phyloP scores from a whole-genome alignment of 345 rosid species.

The Eutrema heterophyllum region DNA sequence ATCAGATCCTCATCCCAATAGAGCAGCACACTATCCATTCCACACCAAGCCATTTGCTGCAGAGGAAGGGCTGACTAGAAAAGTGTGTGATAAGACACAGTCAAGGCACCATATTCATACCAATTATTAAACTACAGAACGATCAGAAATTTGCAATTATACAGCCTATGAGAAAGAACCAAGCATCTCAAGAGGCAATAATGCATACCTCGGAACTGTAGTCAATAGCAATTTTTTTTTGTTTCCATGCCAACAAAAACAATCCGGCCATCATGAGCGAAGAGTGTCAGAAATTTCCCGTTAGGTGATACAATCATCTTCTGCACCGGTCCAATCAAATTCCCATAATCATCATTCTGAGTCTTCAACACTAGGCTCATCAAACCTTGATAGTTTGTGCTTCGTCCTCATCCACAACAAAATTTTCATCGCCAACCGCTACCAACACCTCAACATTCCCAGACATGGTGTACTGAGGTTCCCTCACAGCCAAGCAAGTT shows the following conservation, averaged over 20 bases:
- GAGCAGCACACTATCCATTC: constrained; percentile 83
- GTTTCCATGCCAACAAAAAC: constrained; percentile 60
- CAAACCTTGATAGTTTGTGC: constrained; percentile 38
- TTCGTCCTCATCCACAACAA: constrained; percentile 82
- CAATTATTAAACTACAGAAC: too few species aligned
- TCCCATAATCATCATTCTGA: constrained; percentile 47
- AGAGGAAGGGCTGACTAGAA: constrained; percentile 92
- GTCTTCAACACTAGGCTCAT: constrained; percentile 18
- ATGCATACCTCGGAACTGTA: constrained; percentile 69
- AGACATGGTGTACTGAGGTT: constrained; percentile 84
- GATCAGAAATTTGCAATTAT: too few species aligned
- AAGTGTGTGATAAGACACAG: not conserved
- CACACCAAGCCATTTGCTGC: constrained; percentile 97
- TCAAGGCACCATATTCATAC: not conserved
- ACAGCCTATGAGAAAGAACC: constrained; percentile 8
- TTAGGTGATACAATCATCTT: constrained; percentile 78
- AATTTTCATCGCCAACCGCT: constrained; percentile 52
- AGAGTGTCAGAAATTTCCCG: constrained; percentile 76
- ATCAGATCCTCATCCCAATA: constrained; percentile 90
- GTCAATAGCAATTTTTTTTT: constrained; percentile 44
- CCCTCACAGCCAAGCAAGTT: constrained; percentile 68
- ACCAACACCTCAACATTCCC: constrained; percentile 82
- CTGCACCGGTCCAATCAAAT: constrained; percentile 58
- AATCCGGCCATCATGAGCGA: constrained; percentile 79
- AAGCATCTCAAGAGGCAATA: constrained; percentile 14